A percentile compares a stretch with the other conserved stretches of the same genome.
Evolutionary conservation across 2,329 filamentous ascomycete genomes (phyloP).

Genomic region (Scleromitrula shiraiana): DNA sequence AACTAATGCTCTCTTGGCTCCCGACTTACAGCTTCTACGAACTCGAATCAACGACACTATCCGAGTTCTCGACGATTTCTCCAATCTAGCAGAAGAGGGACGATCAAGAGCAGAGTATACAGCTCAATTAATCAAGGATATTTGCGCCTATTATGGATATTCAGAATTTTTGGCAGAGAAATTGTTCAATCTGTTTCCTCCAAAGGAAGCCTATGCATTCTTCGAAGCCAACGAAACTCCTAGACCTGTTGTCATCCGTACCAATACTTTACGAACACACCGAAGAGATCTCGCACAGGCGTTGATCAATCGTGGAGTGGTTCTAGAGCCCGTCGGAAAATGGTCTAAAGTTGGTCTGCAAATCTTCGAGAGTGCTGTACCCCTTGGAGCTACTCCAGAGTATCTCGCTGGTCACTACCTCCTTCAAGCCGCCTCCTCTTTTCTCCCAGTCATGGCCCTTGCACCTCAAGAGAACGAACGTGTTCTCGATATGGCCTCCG

Average conservation of each 20-base stretch:
- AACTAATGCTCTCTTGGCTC: slow-evolving; percentile 61
- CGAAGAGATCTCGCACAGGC: slow-evolving; percentile 79
- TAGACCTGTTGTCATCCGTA: slow-evolving; percentile 89
- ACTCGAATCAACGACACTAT: slow-evolving; percentile 89
- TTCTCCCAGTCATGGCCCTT: slow-evolving; percentile 95
- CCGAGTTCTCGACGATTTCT: slow-evolving; percentile 82
- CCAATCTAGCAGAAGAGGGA: slow-evolving; percentile 69
- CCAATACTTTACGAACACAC: slow-evolving; percentile 81
- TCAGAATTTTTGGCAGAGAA: slow-evolving; percentile 92
- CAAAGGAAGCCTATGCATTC: slow-evolving; percentile 91
- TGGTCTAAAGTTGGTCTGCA: slow-evolving; percentile 98
- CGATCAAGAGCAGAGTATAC: slow-evolving; percentile 85
- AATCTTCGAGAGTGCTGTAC: slow-evolving; percentile 79
- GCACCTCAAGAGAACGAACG: slow-evolving; percentile 90
- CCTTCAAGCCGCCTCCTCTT: slow-evolving; percentile 90
- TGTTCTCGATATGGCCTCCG: slow-evolving; percentile 86
- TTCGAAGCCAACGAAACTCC: slow-evolving; percentile 98
- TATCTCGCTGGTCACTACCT: slow-evolving; percentile 98
- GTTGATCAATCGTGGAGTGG: slow-evolving; percentile 92
- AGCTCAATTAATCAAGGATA: slow-evolving; percentile 76
- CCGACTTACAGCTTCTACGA: slow-evolving; percentile 82
- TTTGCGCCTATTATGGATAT: slow-evolving; percentile 96
- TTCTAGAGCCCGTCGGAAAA: slow-evolving; percentile 92
- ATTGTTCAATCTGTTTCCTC: slow-evolving; percentile 84
- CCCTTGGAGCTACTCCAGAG: slow-evolving; percentile 86